Percentiles rank a stretch among this genome's conserved stretches.
phyloP scores from a whole-genome alignment of 257 asterid species.

The Echium plantagineum region DNA sequence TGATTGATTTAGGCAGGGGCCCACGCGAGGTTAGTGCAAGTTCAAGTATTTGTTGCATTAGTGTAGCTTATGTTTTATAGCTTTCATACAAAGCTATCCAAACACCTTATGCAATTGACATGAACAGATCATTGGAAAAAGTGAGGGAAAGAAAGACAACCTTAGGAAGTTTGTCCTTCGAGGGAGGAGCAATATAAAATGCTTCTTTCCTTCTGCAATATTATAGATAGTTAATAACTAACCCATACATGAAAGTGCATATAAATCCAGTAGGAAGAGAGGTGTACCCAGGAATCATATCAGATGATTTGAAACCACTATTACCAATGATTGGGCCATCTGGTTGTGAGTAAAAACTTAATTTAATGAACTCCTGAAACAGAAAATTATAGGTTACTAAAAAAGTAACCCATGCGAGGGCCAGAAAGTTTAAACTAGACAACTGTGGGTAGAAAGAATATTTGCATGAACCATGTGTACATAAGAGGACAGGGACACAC shows the following conservation, averaged over 20 bases:
- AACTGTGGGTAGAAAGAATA: neutral
- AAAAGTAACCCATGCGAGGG: neutral
- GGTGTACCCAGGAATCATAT: constrained; percentile 72
- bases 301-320: constrained; percentile 66
- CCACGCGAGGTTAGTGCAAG: neutral
- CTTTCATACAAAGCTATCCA: neutral
- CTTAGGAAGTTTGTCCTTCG: constrained; percentile 91
- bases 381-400: constrained; percentile 9
- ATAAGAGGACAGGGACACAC: neutral
- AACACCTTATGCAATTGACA: neutral
- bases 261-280: neutral
- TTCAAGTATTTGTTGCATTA: neutral
- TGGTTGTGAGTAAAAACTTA: constrained; percentile 83
- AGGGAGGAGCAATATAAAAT: constrained; percentile 83
- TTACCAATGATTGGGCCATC: constrained; percentile 83
- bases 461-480: neutral
- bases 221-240: constrained; percentile 4
- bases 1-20: neutral
- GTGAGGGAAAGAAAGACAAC: constrained; percentile 23
- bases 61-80: neutral
- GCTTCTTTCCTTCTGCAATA: constrained; percentile 60
- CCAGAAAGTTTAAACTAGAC: neutral
- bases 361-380: constrained; percentile 48
- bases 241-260: constrained; percentile 9
- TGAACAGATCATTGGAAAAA: neutral